A percentile compares a stretch with the other conserved stretches of the same genome.
phyloP scores from a whole-genome alignment of 2,329 filamentous ascomycete species.

The Colletotrichum filicis region DNA sequence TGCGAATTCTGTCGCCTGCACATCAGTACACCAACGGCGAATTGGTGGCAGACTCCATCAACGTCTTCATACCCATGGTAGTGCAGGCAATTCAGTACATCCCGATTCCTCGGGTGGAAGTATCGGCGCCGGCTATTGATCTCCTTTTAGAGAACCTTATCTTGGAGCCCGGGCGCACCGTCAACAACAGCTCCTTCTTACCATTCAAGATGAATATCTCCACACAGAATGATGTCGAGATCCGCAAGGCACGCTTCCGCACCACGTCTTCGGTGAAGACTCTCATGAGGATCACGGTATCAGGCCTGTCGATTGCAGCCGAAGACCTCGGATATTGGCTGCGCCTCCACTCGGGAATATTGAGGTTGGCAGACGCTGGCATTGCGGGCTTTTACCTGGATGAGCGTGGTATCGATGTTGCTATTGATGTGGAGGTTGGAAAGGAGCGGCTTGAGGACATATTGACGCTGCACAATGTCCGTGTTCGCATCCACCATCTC shows the following conservation, averaged over 20 bases:
- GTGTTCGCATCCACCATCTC: slow-evolving; percentile 87
- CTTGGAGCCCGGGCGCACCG: slow-evolving; percentile 84
- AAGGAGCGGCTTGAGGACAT: slow-evolving; percentile 84
- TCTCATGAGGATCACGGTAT: slow-evolving; percentile 79
- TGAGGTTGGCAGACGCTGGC: slow-evolving; percentile 83
- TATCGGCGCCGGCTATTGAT: slow-evolving; percentile 85
- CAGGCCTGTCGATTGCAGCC: slow-evolving; percentile 85
- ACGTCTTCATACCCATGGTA: slow-evolving; percentile 83
- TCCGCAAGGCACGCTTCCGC: slow-evolving; percentile 79
- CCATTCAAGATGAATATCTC: slow-evolving; percentile 85
- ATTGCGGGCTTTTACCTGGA: slow-evolving; percentile 89
- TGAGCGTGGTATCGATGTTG: slow-evolving; percentile 86
- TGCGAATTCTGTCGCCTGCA: slow-evolving; percentile 74
- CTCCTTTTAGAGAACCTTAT: slow-evolving; percentile 91
- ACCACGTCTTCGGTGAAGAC: slow-evolving; percentile 76
- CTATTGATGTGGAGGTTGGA: slow-evolving; percentile 85
- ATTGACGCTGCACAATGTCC: slow-evolving; percentile 78
- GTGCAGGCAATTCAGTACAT: slow-evolving; percentile 85
- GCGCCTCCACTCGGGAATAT: slow-evolving; percentile 78
- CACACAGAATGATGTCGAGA: slow-evolving; percentile 87
- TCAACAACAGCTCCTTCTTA: slow-evolving; percentile 89
- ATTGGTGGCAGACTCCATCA: slow-evolving; percentile 78
- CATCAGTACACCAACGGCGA: slow-evolving; percentile 75
- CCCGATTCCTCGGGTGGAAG: slow-evolving; percentile 89
- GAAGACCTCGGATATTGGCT: slow-evolving; percentile 93